Evolutionary conservation across 202 grass and related monocot species (phyloP), one percentile per base, ranked within the genome.

Genomic region (Zizania palustris): DNA sequence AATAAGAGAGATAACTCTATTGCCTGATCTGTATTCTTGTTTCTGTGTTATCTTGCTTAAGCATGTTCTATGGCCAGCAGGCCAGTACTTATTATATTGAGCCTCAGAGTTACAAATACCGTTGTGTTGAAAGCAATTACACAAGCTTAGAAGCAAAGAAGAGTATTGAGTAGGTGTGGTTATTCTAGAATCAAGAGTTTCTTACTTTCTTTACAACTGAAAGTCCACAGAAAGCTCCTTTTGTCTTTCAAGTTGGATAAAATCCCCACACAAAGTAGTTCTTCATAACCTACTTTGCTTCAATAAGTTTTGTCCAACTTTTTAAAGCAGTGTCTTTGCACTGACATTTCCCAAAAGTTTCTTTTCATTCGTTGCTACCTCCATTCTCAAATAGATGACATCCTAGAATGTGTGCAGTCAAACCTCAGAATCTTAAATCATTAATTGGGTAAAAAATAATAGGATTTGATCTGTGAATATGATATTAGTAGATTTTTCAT

Each of bases 51-150:
- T 40, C 72, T 84, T 57, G 65, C 60, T 60, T 85, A 54, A 62
- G 22, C 74, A 78, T 78, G 20, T 72, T 76, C 19, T 60, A 50
- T 71, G 59, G 22, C 65, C 59, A 45, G 42, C 76, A 55, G 42
- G 41, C 7, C 4, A 59, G 81, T 84, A 88, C 58, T 88, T 90
- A 93, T 88, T 90, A 93, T 90, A 90, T 60, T 73, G 68, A 33
- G 39, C 48, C 68, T 42, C 9, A 9, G 51, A 55, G 51, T 3
- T 7, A 55, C 19, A 49, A 64, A 60, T 38, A 57, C 39, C 14
- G 37, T 80, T 79, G 46, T 75, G 64, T 70, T 54, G 35, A 84
- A 76, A 36, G 45, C 49, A 60, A 77, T 88, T 63, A 67, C 72
- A 60, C 44, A 84, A 67, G 36, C 71, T 72, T 66, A 76, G 77